phyloP scores from a whole-genome alignment of 768 basidiomycete genomes.

The Pilatotrama ljubarskyi region DNA sequence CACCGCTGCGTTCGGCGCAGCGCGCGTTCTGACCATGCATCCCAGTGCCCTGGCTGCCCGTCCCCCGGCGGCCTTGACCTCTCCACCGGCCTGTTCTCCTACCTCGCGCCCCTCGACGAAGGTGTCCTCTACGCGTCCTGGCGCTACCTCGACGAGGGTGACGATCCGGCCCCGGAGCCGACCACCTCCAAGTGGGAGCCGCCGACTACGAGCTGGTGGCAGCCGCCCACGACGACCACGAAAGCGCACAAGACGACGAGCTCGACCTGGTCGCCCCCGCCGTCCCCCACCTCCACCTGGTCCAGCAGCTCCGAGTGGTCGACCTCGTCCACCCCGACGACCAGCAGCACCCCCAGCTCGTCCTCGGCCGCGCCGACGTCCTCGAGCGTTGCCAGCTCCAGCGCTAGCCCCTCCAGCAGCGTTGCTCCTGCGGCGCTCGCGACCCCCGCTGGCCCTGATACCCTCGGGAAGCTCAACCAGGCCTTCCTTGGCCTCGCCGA shows the following conservation, averaged over 20 bases:
- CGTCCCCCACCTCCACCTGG: not conserved
- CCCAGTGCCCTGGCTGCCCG: conserved; percentile 69
- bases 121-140: conserved; percentile 67
- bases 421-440: conserved; percentile 29
- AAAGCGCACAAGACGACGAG: conserved; percentile 22
- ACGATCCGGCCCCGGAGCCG: conserved; percentile 20
- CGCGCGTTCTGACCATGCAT: not conserved
- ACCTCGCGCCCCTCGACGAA: conserved; percentile 47
- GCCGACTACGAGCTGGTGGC: conserved; percentile 26
- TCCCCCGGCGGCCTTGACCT: conserved; percentile 63
- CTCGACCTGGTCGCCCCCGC: conserved; percentile 14
- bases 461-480: conserved; percentile 37
- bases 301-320: conserved; percentile 6
- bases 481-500: conserved; percentile 31
- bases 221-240: conserved; percentile 17
- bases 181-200: conserved; percentile 17
- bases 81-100: conserved; percentile 61
- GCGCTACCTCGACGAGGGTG: conserved; percentile 49
- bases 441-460: conserved; percentile 32
- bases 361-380: conserved; percentile 20
- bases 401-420: conserved; percentile 10
- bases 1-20: not conserved
- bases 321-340: conserved; percentile 4
- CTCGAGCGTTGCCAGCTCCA: conserved; percentile 12
- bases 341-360: conserved; percentile 4